A percentile compares a stretch with the other conserved stretches of the same genome.
These are phyloP conservation scores for Grifola frondosa DNA, from an alignment of 1,284 basidiomycete species.

Conservation along the genomic window DNA sequence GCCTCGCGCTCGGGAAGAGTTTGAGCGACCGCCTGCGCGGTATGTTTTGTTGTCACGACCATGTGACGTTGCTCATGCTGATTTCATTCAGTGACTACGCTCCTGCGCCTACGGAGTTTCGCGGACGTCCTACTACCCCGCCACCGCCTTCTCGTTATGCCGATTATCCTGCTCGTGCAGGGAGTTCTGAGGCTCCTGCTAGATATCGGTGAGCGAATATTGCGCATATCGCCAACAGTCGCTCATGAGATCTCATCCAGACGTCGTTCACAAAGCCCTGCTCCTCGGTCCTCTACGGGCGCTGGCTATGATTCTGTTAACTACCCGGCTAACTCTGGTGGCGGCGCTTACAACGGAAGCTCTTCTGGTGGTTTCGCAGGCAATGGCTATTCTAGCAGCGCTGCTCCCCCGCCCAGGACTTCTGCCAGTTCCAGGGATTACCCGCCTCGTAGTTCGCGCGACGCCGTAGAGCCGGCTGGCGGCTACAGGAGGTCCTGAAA, in stretches of 20 bases:
- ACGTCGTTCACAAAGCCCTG: slow-evolving; percentile 72
- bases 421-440: slow-evolving; percentile 55
- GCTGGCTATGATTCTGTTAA: slow-evolving; percentile 36
- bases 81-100: slow-evolving; percentile 42
- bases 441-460: slow-evolving; percentile 55
- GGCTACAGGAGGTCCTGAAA: slow-evolving; percentile 39
- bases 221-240: neutral
- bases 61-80: slow-evolving; percentile 1
- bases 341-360: slow-evolving; percentile 46
- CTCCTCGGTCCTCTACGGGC: slow-evolving; percentile 38
- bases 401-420: slow-evolving; percentile 36
- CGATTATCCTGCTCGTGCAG: slow-evolving; percentile 54
- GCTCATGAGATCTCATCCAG: slow-evolving; percentile 37
- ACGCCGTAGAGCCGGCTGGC: slow-evolving; percentile 35
- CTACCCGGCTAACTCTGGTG: slow-evolving; percentile 47
- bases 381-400: slow-evolving; percentile 49
- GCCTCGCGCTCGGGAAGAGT: slow-evolving; percentile 44
- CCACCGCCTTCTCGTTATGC: slow-evolving; percentile 51
- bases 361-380: slow-evolving; percentile 34
- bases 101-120: slow-evolving; percentile 43
- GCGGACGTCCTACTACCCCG: slow-evolving; percentile 58
- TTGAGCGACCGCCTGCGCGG: slow-evolving; percentile 48
- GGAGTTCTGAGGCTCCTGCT: slow-evolving; percentile 36
- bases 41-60: too few relatives aligned
- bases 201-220: slow-evolving; percentile 54